Conservation (phyloP, 176 grass and related monocot species). For the Oryza meyeriana region DNA sequence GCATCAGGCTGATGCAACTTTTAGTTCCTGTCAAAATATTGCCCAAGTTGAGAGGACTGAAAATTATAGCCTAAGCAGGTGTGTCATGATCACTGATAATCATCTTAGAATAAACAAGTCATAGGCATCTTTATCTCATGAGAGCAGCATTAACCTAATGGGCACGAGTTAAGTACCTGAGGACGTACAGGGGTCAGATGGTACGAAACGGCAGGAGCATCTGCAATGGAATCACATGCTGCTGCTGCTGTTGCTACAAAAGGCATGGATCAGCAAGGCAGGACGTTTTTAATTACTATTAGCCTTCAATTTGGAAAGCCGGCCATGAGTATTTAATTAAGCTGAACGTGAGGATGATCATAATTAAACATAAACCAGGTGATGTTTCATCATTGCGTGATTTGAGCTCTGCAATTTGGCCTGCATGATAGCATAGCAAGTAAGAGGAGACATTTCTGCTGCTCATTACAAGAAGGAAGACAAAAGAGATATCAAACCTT, state of each 20-base stretch:
- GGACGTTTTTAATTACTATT: background rate
- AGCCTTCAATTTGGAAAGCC: background rate
- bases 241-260: background rate
- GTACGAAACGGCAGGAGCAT: background rate
- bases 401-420: background rate
- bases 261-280: background rate
- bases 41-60: background rate
- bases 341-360: background rate
- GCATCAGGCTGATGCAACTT: constrained; percentile 31
- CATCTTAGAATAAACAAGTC: background rate
- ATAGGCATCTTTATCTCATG: background rate
- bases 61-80: background rate
- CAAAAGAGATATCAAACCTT: background rate
- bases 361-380: background rate
- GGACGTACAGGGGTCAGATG: background rate
- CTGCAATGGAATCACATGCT: background rate
- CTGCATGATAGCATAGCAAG: background rate
- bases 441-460: background rate
- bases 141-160: background rate
- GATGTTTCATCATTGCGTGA: background rate
- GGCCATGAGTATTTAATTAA: background rate
- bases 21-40: background rate
- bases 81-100: background rate
- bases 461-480: background rate
- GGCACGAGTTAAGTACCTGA: background rate